phyloP scores from a whole-genome alignment of 495 filamentous ascomycete species.

The Penicillium simplicissimum region DNA sequence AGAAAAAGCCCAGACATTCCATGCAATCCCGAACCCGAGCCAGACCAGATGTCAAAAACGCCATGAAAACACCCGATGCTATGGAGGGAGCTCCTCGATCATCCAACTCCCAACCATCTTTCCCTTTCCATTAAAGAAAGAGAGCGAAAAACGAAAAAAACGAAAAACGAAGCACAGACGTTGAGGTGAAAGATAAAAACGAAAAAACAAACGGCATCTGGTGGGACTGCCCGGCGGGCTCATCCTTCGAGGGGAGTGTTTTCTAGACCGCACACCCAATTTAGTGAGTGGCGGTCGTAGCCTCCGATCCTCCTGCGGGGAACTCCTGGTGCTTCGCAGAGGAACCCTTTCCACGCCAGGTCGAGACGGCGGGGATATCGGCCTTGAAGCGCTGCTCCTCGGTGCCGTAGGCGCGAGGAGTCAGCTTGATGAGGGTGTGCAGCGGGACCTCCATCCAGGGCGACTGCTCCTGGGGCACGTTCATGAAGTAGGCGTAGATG shows the following conservation, averaged over 20 bases:
- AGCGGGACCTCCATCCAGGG: slow-evolving; percentile 98
- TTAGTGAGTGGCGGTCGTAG: slow-evolving; percentile 6
- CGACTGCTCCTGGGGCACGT: slow-evolving; percentile 83
- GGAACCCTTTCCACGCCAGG: slow-evolving; percentile 88
- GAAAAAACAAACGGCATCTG: not conserved
- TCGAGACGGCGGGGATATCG: slow-evolving; percentile 91
- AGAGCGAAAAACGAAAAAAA: not conserved
- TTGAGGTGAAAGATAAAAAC: not conserved
- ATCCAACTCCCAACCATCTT: not conserved
- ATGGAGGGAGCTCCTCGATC: slow-evolving; percentile 5
- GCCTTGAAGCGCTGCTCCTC: slow-evolving; percentile 83
- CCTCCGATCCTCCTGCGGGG: slow-evolving; percentile 27
- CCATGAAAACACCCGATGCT: slow-evolving; percentile 11
- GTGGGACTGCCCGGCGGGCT: not conserved
- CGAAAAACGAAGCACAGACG: not conserved
- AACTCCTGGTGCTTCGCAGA: slow-evolving; percentile 71
- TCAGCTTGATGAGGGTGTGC: slow-evolving; percentile 94
- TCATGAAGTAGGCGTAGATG: slow-evolving; percentile 99
- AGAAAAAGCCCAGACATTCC: not conserved
- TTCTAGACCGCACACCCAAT: not conserved
- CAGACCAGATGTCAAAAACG: slow-evolving; percentile 9
- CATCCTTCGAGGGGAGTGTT: not conserved
- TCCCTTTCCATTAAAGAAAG: not conserved
- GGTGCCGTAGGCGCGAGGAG: slow-evolving; percentile 90
- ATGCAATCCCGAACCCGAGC: slow-evolving; percentile 17